A percentile compares a stretch with the other conserved stretches of the same genome.
phyloP scores from a whole-genome alignment of 2,329 filamentous ascomycete species.

The Ascocoryne sarcoides region DNA sequence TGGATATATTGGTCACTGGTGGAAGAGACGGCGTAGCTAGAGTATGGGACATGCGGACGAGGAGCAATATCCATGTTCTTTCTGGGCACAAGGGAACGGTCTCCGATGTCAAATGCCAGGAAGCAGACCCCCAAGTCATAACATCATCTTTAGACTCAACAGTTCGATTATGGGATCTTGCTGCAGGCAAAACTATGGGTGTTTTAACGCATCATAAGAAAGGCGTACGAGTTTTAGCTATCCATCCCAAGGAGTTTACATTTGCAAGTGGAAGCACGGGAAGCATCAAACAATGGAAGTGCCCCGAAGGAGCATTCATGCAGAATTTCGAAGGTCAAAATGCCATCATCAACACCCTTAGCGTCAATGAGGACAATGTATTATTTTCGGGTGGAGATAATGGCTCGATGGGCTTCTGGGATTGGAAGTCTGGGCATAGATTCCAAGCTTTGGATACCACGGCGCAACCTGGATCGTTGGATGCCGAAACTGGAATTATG shows the following conservation, averaged over 20 bases:
- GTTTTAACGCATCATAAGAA: slow-evolving; percentile 98
- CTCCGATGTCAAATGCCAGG: slow-evolving; percentile 82
- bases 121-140: slow-evolving; percentile 93
- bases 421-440: slow-evolving; percentile 92
- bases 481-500: slow-evolving; percentile 93
- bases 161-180: slow-evolving; percentile 88
- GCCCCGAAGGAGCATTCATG: slow-evolving; percentile 96
- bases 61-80: slow-evolving; percentile 91
- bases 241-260: slow-evolving; percentile 89
- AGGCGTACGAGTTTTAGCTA: slow-evolving; percentile 74
- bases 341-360: slow-evolving; percentile 87
- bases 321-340: slow-evolving; percentile 98
- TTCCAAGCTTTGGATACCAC: slow-evolving; percentile 88
- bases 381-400: slow-evolving; percentile 92
- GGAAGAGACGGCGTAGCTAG: slow-evolving; percentile 89
- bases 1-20: slow-evolving; percentile 91
- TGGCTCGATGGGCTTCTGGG: slow-evolving; percentile 95
- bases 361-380: slow-evolving; percentile 91
- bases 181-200: slow-evolving; percentile 91
- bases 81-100: slow-evolving; percentile 87
- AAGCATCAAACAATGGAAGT: slow-evolving; percentile 99
- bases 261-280: slow-evolving; percentile 88
- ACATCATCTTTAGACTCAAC: slow-evolving; percentile 87
- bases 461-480: slow-evolving; percentile 86
- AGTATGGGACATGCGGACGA: slow-evolving; percentile 97